These are phyloP conservation scores for Taiozyma onychis DNA, from an alignment of 1,139 yeast species.

Conservation along the genomic window DNA sequence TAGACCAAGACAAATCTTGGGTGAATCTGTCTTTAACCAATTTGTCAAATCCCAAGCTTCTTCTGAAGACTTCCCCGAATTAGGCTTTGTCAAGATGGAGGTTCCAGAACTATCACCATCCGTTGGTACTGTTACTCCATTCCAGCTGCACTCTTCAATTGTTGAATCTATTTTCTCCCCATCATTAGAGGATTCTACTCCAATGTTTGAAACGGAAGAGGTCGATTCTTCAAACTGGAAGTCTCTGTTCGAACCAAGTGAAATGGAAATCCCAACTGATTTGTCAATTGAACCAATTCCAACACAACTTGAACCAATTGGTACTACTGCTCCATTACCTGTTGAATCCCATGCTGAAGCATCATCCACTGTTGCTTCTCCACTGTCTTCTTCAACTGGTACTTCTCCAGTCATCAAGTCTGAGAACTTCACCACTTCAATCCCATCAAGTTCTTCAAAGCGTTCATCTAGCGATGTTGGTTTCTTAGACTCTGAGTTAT, in stretches of 20 bases:
- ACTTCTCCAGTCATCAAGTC: conserved; percentile 1
- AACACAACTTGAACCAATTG: background rate
- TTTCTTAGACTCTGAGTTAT: conserved; percentile 3
- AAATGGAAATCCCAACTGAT: conserved; percentile 17
- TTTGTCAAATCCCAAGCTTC: conserved; percentile 26
- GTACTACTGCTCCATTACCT: background rate
- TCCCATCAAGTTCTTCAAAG: conserved; percentile 7
- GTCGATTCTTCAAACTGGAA: conserved; percentile 53
- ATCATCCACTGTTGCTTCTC: conserved; percentile 22
- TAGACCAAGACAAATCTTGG: conserved; percentile 30
- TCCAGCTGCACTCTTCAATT: conserved; percentile 51
- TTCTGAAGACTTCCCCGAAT: conserved; percentile 12
- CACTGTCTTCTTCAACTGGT: conserved; percentile 1
- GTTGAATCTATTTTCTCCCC: conserved; percentile 57
- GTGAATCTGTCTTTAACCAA: conserved; percentile 38
- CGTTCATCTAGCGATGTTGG: conserved; percentile 22
- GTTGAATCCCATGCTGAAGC: conserved; percentile 12
- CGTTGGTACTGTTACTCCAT: conserved; percentile 33
- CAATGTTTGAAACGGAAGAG: conserved; percentile 57
- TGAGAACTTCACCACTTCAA: conserved; percentile 3
- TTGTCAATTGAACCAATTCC: conserved; percentile 1
- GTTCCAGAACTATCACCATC: conserved; percentile 22
- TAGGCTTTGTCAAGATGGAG: conserved; percentile 19
- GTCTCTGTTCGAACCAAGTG: conserved; percentile 42
- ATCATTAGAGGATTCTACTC: conserved; percentile 45